phyloP scores from a whole-genome alignment of 768 basidiomycete species.

The Tulasnella sp. region DNA sequence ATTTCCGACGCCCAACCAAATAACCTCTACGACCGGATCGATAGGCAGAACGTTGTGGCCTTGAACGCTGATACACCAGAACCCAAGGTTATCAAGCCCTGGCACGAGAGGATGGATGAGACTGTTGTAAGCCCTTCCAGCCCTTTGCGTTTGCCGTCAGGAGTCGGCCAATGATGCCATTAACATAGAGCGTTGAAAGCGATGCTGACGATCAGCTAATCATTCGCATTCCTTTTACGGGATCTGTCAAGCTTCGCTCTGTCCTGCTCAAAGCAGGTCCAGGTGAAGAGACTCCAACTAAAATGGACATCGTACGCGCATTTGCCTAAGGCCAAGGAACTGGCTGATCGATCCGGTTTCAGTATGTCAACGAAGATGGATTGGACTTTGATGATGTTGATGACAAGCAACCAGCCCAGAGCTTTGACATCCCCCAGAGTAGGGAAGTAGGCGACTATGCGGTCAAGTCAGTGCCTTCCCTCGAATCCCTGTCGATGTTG shows the following conservation, averaged over 20 bases:
- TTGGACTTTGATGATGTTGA: slow-evolving; percentile 76
- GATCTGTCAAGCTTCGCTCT: slow-evolving; percentile 76
- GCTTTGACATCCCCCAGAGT: slow-evolving; percentile 63
- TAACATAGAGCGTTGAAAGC: slow-evolving; percentile 68
- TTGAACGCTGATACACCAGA: slow-evolving; percentile 57
- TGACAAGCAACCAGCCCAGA: slow-evolving; percentile 62
- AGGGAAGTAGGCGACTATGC: slow-evolving; percentile 81
- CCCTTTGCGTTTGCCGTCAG: background rate
- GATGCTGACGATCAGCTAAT: slow-evolving; percentile 85
- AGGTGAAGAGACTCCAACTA: slow-evolving; percentile 66
- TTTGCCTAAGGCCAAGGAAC: background rate
- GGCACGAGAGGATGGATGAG: slow-evolving; percentile 74
- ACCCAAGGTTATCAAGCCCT: slow-evolving; percentile 75
- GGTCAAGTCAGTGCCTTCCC: slow-evolving; percentile 55
- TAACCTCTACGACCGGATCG: slow-evolving; percentile 70
- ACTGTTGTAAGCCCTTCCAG: slow-evolving; percentile 46
- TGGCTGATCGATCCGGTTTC: slow-evolving; percentile 7
- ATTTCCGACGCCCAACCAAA: slow-evolving; percentile 53
- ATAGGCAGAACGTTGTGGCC: slow-evolving; percentile 73
- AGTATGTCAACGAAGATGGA: slow-evolving; percentile 75
- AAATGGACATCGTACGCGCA: slow-evolving; percentile 59
- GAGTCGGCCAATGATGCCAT: slow-evolving; percentile 13
- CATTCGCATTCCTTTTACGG: slow-evolving; percentile 75
- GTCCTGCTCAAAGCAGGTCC: slow-evolving; percentile 84
- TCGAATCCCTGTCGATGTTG: background rate